phyloP scores from a whole-genome alignment of 805 yeast genomes.

The Lipomyces sp. region DNA sequence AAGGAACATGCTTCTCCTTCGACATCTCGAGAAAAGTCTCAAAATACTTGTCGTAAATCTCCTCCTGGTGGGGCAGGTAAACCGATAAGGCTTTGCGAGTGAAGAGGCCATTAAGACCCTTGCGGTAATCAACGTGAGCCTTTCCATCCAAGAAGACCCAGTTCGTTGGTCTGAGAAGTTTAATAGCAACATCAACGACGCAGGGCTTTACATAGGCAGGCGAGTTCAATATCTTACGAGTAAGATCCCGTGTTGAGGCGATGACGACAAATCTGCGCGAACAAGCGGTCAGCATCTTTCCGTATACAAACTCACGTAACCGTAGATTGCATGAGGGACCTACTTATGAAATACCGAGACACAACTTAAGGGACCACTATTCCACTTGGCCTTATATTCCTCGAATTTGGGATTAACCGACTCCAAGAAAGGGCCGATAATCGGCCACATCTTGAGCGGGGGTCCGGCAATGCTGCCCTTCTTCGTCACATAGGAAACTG shows the following conservation, averaged over 20 bases:
- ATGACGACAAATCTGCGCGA: slow-evolving; percentile 72
- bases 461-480: slow-evolving; percentile 96
- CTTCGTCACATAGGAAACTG: slow-evolving; percentile 77
- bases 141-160: slow-evolving; percentile 99
- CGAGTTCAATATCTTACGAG: slow-evolving; percentile 82
- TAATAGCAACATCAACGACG: slow-evolving; percentile 95
- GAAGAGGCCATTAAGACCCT: slow-evolving; percentile 86
- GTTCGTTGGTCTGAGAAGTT: slow-evolving; percentile 90
- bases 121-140: slow-evolving; percentile 91
- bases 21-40: slow-evolving; percentile 64
- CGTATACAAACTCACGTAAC: background rate
- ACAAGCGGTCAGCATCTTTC: background rate
- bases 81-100: slow-evolving; percentile 79
- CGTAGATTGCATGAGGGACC: background rate
- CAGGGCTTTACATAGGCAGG: slow-evolving; percentile 94
- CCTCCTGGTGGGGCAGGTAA: slow-evolving; percentile 85
- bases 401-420: slow-evolving; percentile 94
- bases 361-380: slow-evolving; percentile 90
- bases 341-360: slow-evolving; percentile 94
- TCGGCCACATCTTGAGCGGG: slow-evolving; percentile 82
- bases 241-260: slow-evolving; percentile 84
- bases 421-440: slow-evolving; percentile 95
- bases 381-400: slow-evolving; percentile 92
- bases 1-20: slow-evolving; percentile 66
- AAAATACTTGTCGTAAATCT: slow-evolving; percentile 80